Evolutionary conservation across 257 asterid genomes (phyloP), one percentile per base, ranked within the genome.

Genomic region (Solanum pennellii): DNA sequence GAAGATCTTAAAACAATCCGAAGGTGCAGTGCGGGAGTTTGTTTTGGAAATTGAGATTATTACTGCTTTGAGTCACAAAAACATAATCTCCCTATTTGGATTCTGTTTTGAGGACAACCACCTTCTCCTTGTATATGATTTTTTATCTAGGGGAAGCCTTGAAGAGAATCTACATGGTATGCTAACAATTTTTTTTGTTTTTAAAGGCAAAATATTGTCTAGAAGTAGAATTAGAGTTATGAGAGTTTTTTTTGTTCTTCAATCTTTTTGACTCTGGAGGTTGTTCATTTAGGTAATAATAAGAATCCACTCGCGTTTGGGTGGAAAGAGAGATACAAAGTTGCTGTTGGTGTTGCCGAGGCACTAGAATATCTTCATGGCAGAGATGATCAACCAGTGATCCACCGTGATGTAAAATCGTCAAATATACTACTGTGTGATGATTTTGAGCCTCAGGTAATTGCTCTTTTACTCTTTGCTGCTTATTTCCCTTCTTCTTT

Each of bases 401-500:
- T 97, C 90, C 99, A 97, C 86, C 89, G 99, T 86, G 99, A 97
- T 74, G 97, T 97, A 56, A 97, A 97, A 92, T 97, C 99, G 9
- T 97, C 99, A 56, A 97, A 97, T 89, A 93, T 97, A 90, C 93
- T 97, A 74, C 92, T 97, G 12, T 92, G 92, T 12, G 96, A 94
- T 83, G 98, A 97, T 92, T 97, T 93, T 90, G 98, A 95, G 91
- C 99, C 99, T 16, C 97, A 95, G 98, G 99, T 94, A n/a, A 23
- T 84, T 84, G 75, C 84, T 86, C 68, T 84, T 45, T 62, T 49
- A 35, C 29, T 52, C 77, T 79, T 80, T 45, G 15, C 6, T 47
- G 31, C 68, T 74, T 65, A 12, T 49, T 49, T 49, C 60, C 29
- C 65, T 13, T 52, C 86, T 87, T 29, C 27, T 39, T 12, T 66